These are phyloP conservation scores for Boletus sp. DNA, from an alignment of 768 basidiomycete species.

Conservation along the genomic window DNA sequence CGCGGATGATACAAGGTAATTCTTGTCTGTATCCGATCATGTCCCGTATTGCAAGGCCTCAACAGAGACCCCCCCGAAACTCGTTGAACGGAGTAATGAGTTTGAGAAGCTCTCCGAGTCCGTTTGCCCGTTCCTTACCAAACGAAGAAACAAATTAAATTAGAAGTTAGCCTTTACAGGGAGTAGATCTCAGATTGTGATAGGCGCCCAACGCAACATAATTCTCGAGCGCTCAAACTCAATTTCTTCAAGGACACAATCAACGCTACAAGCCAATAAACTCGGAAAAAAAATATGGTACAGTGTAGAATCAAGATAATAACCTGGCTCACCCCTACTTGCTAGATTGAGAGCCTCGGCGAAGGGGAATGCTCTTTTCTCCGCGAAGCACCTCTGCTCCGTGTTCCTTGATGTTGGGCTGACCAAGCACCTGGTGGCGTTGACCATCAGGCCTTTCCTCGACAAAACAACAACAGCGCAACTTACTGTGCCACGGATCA, in stretches of 20 bases:
- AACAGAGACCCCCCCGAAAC: too few relatives aligned
- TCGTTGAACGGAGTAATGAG: not conserved
- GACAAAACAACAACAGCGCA: not conserved
- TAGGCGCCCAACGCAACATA: not conserved
- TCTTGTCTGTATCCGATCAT: not conserved
- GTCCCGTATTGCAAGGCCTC: too few relatives aligned
- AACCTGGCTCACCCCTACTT: constrained; percentile 10
- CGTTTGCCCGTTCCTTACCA: not conserved
- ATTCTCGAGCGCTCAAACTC: not conserved
- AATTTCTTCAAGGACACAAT: not conserved
- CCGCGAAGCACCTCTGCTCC: constrained; percentile 55
- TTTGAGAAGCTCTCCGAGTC: too few relatives aligned
- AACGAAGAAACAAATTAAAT: constrained; percentile 1
- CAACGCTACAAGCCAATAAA: not conserved
- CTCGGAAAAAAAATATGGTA: not conserved
- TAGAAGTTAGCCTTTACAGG: constrained; percentile 23
- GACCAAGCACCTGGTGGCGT: constrained; percentile 21
- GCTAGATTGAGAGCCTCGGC: constrained; percentile 23
- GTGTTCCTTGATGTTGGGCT: constrained; percentile 49
- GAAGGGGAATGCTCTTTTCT: constrained; percentile 35
- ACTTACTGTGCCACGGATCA: constrained; percentile 33
- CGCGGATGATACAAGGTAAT: not conserved
- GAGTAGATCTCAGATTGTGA: constrained; percentile 21
- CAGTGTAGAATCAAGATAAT: not conserved
- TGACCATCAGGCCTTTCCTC: not conserved